Evolutionary conservation across 1,139 yeast genomes (phyloP).

Genomic region (Nematodospora anomalae): DNA sequence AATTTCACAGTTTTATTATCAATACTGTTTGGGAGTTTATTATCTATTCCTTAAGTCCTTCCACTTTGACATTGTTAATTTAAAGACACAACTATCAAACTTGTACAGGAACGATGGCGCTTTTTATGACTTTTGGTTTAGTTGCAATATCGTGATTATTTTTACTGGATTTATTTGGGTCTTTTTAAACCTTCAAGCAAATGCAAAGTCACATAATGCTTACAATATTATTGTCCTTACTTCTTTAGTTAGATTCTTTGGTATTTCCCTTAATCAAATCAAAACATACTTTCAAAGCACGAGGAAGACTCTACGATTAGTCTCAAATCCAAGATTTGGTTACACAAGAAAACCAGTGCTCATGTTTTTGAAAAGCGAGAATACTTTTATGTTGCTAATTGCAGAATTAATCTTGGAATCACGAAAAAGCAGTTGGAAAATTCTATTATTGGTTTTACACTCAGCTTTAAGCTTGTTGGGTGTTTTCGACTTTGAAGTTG

Average conservation of each 20-base stretch:
- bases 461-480: constrained; percentile 11
- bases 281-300: not conserved
- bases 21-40: constrained; percentile 2
- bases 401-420: constrained; percentile 13
- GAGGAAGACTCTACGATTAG: constrained; percentile 1
- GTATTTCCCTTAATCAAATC: constrained; percentile 6
- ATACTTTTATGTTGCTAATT: constrained; percentile 13
- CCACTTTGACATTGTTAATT: not conserved
- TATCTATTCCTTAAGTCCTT: not conserved
- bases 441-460: constrained; percentile 9
- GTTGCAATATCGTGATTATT: constrained; percentile 10
- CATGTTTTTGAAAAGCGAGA: constrained; percentile 10
- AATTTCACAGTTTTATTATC: constrained; percentile 6
- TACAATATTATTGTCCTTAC: constrained; percentile 8
- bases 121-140: constrained; percentile 12
- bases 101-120: constrained; percentile 9
- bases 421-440: constrained; percentile 4
- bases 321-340: constrained; percentile 6
- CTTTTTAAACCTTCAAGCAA: constrained; percentile 5
- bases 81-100: constrained; percentile 1
- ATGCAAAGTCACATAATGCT: constrained; percentile 9
- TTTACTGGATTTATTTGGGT: constrained; percentile 11
- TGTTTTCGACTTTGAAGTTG: constrained; percentile 5
- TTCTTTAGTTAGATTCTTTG: constrained; percentile 8
- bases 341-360: constrained; percentile 5